phyloP scores from a whole-genome alignment of 1,284 basidiomycete genomes.

The Xerocomus nothofagi region DNA sequence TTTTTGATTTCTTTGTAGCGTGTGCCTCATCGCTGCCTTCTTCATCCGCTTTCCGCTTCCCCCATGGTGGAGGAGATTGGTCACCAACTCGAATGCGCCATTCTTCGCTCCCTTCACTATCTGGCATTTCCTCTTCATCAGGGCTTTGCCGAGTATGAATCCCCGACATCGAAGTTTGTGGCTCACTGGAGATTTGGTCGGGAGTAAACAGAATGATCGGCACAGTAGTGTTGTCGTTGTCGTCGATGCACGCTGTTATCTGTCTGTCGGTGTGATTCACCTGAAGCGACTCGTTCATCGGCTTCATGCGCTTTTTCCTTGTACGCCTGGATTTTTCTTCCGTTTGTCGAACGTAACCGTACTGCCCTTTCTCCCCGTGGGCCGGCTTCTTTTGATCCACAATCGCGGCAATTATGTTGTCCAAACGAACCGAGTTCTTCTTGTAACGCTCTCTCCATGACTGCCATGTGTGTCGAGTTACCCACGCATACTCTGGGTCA shows the following conservation, averaged over 20 bases:
- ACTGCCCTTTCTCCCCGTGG: constrained; percentile 72
- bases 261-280: constrained; percentile 27
- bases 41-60: constrained; percentile 50
- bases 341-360: constrained; percentile 69
- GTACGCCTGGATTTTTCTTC: constrained; percentile 62
- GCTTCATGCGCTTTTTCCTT: constrained; percentile 49
- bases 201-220: constrained; percentile 31
- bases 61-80: constrained; percentile 66
- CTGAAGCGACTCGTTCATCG: constrained; percentile 27
- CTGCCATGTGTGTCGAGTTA: constrained; percentile 80
- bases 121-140: constrained; percentile 58
- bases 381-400: constrained; percentile 65
- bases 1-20: constrained; percentile 29
- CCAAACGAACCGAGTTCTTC: constrained; percentile 69
- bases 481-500: constrained; percentile 74
- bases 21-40: constrained; percentile 26
- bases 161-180: constrained; percentile 17
- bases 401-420: constrained; percentile 58
- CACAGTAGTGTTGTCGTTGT: constrained; percentile 7
- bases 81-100: constrained; percentile 66
- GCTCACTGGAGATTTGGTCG: constrained; percentile 19
- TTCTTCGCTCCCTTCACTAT: constrained; percentile 55
- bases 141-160: constrained; percentile 35
- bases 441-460: constrained; percentile 86
- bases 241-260: constrained; percentile 25